Evolutionary conservation across 257 asterid species (phyloP).

Genomic region (Fraxinus cuspidata): DNA sequence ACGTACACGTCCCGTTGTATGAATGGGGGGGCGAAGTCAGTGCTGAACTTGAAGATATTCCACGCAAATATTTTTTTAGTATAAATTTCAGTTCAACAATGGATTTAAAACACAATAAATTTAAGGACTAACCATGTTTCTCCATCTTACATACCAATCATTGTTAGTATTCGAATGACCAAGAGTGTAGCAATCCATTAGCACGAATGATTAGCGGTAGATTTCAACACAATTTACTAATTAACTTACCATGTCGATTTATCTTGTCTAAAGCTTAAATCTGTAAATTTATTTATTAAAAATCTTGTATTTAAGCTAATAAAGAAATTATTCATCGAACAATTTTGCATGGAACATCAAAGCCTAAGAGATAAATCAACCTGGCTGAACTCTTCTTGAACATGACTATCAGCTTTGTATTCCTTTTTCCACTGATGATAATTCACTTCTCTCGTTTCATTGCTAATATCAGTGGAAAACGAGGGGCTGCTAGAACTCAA

Average conservation of each 20-base stretch:
- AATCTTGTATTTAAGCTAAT: not conserved
- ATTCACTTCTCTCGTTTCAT: conserved; percentile 35
- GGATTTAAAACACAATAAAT: too few species aligned
- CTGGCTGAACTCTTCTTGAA: conserved; percentile 57
- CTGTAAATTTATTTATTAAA: not conserved
- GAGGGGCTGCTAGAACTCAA: conserved; percentile 25
- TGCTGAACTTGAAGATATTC: too few species aligned
- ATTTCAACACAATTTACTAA: not conserved
- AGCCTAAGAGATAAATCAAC: conserved; percentile 73
- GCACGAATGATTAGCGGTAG: not conserved
- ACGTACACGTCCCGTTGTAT: too few species aligned
- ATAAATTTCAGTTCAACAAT: too few species aligned
- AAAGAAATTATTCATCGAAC: not conserved
- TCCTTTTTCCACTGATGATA: conserved; percentile 30
- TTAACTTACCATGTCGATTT: not conserved
- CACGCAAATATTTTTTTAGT: too few species aligned
- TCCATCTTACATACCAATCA: not conserved
- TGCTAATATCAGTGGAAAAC: conserved; percentile 11
- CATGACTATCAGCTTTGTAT: conserved; percentile 31
- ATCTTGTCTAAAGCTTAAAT: not conserved
- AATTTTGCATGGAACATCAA: conserved; percentile 28
- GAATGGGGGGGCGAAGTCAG: too few species aligned
- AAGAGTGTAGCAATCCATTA: not conserved
- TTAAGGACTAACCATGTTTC: too few species aligned
- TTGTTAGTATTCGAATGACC: not conserved